Conservation (phyloP, 257 asterid genomes). For the Perilla frutescens region DNA sequence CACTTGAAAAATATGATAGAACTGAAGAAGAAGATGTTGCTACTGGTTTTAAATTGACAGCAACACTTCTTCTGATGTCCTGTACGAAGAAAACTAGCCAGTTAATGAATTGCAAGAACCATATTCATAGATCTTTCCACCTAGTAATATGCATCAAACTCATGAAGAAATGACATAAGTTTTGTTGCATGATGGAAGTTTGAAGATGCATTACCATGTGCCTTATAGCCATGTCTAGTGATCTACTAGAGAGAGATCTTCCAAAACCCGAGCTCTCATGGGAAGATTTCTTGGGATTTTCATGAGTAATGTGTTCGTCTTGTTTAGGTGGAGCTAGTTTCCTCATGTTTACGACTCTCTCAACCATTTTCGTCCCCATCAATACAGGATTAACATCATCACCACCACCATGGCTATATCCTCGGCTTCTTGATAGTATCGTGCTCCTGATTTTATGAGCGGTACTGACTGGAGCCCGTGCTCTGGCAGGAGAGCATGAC, state of each 20-base stretch:
- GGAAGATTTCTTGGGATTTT: constrained; percentile 53
- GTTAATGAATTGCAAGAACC: not conserved
- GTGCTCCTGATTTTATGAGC: constrained; percentile 38
- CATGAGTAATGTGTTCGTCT: constrained; percentile 43
- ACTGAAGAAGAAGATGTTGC: constrained; percentile 33
- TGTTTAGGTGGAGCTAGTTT: constrained; percentile 86
- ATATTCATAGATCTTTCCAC: not conserved
- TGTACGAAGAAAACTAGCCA: constrained; percentile 32
- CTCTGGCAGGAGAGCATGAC: constrained; percentile 67
- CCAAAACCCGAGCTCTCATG: constrained; percentile 72
- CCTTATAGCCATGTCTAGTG: constrained; percentile 89
- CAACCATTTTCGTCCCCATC: constrained; percentile 85
- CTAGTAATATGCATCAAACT: not conserved
- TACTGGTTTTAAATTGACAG: constrained; percentile 46
- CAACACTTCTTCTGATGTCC: constrained; percentile 65
- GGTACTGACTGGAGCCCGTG: constrained; percentile 32
- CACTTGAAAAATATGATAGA: constrained; percentile 1
- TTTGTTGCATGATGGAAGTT: not conserved
- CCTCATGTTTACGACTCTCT: constrained; percentile 95
- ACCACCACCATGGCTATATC: constrained; percentile 38
- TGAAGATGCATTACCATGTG: constrained; percentile 70
- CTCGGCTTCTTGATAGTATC: constrained; percentile 56
- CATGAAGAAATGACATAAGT: not conserved
- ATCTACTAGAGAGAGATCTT: constrained; percentile 74
- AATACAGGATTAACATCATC: constrained; percentile 81